Base-by-base conservation (phyloP, 2,329 filamentous ascomycete species). In the Alternaria sp. region DNA sequence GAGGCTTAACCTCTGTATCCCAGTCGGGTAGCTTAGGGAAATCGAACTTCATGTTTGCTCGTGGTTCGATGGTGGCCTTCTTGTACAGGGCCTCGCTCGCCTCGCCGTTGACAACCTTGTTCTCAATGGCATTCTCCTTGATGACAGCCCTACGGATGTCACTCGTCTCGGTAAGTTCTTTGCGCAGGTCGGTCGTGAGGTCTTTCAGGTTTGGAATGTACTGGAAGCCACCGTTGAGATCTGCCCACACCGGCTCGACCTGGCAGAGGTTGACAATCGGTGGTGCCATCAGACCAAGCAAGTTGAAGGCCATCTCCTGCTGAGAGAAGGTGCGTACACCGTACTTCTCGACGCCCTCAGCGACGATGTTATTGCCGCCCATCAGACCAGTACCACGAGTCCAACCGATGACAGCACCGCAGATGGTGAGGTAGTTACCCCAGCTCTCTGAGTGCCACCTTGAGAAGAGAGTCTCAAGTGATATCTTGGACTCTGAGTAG, bases 281-380 rank as follows among this genome's bases (percentile, higher is more conserved):
- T 36, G 95, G 93, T 1, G 93, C 91, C 95, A 99, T 97, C 52
- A 99, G 86, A 68, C 95, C 94, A 42, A 99, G 87, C 67, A 99
- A 81, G 81, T 99, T 99, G 85, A 99, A 99, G 14, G 95, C 95
- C 95, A 99, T 99, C 80, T 99, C 95, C 78, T 97, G 93, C 81
- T 98, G 95, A 9, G 94, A 98, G 84, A 99, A 99, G 4, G 95
- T 99, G 71, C 95, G 93, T 26, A 98, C 95, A 72, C 95, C 95
- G 67, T 96, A 95, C 71, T 91, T 92, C 83, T 99, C 95, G 56
- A 99, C 92, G 60, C 94, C 95, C 78, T 98, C 94, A 34, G 95
- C 95, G 66, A 98, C 93, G 70, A 98, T 88, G 79, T 99, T 98
- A 85, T 98, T 98, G 73, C 91, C 93, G 67, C 90, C 91, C 94